Conservation (phyloP, 208 protist species). For the Acanthamoeba healyi region DNA sequence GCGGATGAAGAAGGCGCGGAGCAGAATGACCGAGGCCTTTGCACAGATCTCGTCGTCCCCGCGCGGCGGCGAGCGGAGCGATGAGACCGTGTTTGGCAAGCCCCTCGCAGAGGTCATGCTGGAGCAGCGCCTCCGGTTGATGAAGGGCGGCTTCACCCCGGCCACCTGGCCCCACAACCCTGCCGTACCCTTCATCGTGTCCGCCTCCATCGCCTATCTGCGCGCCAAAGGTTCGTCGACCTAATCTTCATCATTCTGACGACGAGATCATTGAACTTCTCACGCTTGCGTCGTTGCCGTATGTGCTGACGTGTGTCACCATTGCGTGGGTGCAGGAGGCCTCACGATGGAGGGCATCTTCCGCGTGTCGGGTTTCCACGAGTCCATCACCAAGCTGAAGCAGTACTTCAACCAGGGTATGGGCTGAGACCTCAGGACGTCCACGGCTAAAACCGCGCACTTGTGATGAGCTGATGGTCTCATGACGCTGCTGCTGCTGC, state of each 20-base stretch:
- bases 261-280: neutral
- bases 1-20: constrained; percentile 50
- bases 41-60: neutral
- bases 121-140: neutral
- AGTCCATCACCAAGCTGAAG: constrained; percentile 52
- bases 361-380: constrained; percentile 40
- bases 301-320: too few species aligned
- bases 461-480: too few species aligned
- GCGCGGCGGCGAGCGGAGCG: neutral
- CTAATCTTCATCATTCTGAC: neutral
- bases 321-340: neutral
- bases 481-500: neutral
- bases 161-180: neutral
- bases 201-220: constrained; percentile 15
- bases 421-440: neutral
- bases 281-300: too few species aligned
- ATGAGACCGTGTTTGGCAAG: constrained; percentile 24
- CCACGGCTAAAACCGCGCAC: too few species aligned
- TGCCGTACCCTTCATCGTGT: constrained; percentile 15
- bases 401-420: constrained; percentile 55
- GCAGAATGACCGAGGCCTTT: constrained; percentile 38
- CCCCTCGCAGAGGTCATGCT: constrained; percentile 2
- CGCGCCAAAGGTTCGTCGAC: neutral
- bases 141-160: neutral
- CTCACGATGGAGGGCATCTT: constrained; percentile 10